Percentiles rank a stretch among this genome's conserved stretches.
These are phyloP conservation scores for Leccinum cinnamomeum DNA, from an alignment of 1,284 basidiomycete genomes.

Conservation along the genomic window DNA sequence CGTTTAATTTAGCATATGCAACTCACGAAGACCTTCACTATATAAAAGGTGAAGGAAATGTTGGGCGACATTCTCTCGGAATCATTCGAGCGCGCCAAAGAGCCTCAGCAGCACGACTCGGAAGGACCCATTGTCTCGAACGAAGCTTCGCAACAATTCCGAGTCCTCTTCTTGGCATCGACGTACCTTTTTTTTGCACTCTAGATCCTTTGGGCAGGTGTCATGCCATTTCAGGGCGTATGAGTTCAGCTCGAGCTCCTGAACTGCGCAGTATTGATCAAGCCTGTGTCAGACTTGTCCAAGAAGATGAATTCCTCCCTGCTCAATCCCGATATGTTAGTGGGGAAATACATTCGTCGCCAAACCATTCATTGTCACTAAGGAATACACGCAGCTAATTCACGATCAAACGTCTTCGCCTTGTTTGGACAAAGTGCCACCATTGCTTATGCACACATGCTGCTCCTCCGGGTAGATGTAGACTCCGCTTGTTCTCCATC, in stretches of 20 bases:
- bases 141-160: conserved; percentile 92
- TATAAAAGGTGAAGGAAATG: conserved; percentile 93
- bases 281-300: conserved; percentile 71
- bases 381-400: conserved; percentile 91
- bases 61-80: conserved; percentile 86
- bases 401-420: conserved; percentile 95
- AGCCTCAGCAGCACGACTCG: conserved; percentile 61
- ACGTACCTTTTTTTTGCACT: conserved; percentile 92
- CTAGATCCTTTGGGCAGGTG: conserved; percentile 97
- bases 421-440: conserved; percentile 83
- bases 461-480: conserved; percentile 63
- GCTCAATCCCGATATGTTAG: conserved; percentile 88
- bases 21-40: conserved; percentile 81
- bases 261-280: conserved; percentile 23
- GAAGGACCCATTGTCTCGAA: conserved; percentile 94
- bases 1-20: conserved; percentile 33
- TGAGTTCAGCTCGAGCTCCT: conserved; percentile 39
- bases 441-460: conserved; percentile 75
- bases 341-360: conserved; percentile 96
- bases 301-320: conserved; percentile 95
- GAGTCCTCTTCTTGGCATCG: conserved; percentile 88
- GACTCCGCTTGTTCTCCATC: conserved; percentile 76
- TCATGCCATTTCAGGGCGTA: conserved; percentile 93
- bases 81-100: conserved; percentile 77
- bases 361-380: conserved; percentile 88